Percentiles rank a stretch among this genome's conserved stretches.
Evolutionary conservation across 257 asterid species (phyloP).

Genomic region (Paraleonurus japonicus): DNA sequence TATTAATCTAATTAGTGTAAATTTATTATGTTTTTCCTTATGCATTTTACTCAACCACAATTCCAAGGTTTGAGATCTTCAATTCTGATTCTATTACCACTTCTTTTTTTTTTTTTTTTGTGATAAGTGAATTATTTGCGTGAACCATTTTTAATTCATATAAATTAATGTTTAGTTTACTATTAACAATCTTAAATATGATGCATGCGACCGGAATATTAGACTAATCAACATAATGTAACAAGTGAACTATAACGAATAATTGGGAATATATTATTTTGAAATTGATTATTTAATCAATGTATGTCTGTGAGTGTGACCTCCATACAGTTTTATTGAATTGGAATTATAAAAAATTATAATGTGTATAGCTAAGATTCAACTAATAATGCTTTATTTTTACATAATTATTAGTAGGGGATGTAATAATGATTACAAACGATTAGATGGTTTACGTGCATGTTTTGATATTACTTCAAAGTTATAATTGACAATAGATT

Average conservation of each 20-base stretch:
- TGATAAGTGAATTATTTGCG: neutral
- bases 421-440: no score
- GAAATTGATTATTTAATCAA: no score
- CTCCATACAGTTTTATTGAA: no score
- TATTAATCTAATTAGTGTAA: neutral
- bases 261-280: neutral
- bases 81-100: neutral
- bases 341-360: no score
- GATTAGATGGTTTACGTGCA: no score
- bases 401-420: neutral
- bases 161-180: no score
- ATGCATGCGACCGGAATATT: neutral
- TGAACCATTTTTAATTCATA: neutral
- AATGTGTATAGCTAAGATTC: no score
- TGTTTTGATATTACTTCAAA: no score
- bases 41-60: neutral
- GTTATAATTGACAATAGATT: neutral
- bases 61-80: neutral
- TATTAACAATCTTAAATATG: no score
- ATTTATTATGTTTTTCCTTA: constrained; percentile 13
- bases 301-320: no score
- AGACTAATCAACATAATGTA: neutral
- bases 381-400: no score
- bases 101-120: neutral
- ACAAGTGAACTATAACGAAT: neutral